Percentiles rank a stretch among this genome's conserved stretches.
Evolutionary conservation across 805 yeast genomes (phyloP).

Genomic region (Ogataea henricii): DNA sequence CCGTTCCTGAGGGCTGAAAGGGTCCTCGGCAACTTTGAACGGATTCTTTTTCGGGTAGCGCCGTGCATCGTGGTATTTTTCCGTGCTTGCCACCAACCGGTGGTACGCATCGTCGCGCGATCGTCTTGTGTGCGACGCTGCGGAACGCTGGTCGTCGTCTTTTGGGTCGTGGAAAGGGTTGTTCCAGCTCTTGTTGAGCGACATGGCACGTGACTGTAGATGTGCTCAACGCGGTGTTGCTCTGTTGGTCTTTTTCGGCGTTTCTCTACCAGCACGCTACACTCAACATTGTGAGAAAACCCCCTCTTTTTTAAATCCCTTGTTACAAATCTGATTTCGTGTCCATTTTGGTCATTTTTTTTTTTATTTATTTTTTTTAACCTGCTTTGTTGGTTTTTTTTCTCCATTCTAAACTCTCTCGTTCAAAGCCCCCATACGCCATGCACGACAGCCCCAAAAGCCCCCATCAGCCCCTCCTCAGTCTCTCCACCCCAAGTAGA

Average conservation of each 20-base stretch:
- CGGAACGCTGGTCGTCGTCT: conserved; percentile 6
- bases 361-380: background rate
- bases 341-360: background rate
- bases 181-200: conserved; percentile 4
- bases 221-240: background rate
- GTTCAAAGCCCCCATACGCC: background rate
- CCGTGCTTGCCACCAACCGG: conserved; percentile 3
- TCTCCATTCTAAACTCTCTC: too few relatives aligned
- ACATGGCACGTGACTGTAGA: background rate
- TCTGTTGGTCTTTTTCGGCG: too few relatives aligned
- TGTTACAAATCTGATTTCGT: background rate
- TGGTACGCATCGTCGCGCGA: conserved; percentile 4
- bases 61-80: conserved; percentile 3
- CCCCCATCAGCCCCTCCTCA: background rate
- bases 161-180: conserved; percentile 4
- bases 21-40: background rate
- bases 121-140: background rate
- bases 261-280: background rate
- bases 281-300: background rate
- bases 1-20: background rate
- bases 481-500: too few relatives aligned
- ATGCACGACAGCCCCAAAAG: background rate
- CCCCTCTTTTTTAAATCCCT: background rate
- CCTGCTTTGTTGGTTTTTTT: background rate
- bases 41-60: conserved; percentile 1